Evolutionary conservation across 768 basidiomycete genomes (phyloP).

Genomic region (Xanthoconium purpureum): DNA sequence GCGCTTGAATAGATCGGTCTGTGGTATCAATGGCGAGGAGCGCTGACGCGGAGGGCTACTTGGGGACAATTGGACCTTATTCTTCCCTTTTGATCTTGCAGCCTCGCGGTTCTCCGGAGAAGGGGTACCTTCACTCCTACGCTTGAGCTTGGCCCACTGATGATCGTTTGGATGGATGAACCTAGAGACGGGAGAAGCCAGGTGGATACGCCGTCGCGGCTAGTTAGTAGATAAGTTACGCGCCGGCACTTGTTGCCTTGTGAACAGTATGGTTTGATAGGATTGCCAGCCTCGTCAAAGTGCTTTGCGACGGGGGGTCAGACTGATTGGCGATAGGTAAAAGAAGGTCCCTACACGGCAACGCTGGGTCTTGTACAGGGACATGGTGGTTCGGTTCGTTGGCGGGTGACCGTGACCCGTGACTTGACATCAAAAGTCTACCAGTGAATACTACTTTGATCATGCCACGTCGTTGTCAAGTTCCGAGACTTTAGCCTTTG

Average conservation of each 20-base stretch:
- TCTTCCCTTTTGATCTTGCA: conserved; percentile 23
- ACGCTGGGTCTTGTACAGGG: conserved; percentile 42
- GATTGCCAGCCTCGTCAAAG: conserved; percentile 43
- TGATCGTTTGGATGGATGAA: conserved; percentile 52
- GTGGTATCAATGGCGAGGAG: conserved; percentile 41
- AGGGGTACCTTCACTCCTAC: conserved; percentile 12
- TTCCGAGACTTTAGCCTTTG: conserved; percentile 8
- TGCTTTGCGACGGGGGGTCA: conserved; percentile 36
- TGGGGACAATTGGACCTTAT: conserved; percentile 18
- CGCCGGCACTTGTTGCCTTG: conserved; percentile 52
- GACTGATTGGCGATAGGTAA: conserved; percentile 7
- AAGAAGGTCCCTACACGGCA: conserved; percentile 42
- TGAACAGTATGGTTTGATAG: conserved; percentile 42
- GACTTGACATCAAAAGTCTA: not conserved
- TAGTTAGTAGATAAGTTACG: conserved; percentile 18
- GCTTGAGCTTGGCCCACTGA: conserved; percentile 36
- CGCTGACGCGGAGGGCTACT: conserved; percentile 19
- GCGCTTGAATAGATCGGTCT: conserved; percentile 42
- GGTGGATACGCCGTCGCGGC: conserved; percentile 4
- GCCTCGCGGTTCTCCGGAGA: conserved; percentile 23
- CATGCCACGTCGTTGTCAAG: not conserved
- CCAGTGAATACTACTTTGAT: no score
- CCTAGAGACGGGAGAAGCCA: conserved; percentile 24
- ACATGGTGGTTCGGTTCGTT: conserved; percentile 21
- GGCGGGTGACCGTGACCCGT: conserved; percentile 22